Evolutionary conservation across 768 basidiomycete genomes (phyloP).

Genomic region (Podaxis sp.): DNA sequence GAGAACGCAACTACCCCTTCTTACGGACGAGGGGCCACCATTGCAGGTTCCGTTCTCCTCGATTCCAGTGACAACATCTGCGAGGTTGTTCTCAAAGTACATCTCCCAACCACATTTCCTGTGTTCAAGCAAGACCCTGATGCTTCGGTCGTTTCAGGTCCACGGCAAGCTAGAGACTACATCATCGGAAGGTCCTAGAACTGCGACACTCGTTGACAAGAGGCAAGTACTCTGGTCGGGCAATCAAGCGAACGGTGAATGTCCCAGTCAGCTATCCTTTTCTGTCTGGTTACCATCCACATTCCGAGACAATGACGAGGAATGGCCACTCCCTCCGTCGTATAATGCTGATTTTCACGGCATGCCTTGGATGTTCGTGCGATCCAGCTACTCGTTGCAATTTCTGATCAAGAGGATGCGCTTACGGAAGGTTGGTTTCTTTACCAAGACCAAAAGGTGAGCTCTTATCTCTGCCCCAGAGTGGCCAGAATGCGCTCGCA

Average conservation of each 20-base stretch:
- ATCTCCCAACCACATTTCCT: conserved; percentile 8
- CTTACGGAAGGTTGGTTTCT: conserved; percentile 35
- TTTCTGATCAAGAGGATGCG: conserved; percentile 36
- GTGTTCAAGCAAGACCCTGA: not conserved
- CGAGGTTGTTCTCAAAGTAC: conserved; percentile 43
- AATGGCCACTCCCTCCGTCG: conserved; percentile 44
- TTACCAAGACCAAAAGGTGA: conserved; percentile 44
- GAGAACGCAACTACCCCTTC: conserved; percentile 30
- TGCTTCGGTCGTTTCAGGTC: conserved; percentile 25
- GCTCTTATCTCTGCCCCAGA: conserved; percentile 11
- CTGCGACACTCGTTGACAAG: conserved; percentile 27
- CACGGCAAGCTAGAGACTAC: conserved; percentile 37
- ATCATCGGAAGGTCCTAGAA: conserved; percentile 30
- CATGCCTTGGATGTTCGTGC: conserved; percentile 33
- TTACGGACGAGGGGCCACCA: conserved; percentile 38
- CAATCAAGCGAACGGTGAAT: conserved; percentile 11
- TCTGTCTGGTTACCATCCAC: conserved; percentile 38
- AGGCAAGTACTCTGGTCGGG: conserved; percentile 32
- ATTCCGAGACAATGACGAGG: conserved; percentile 32
- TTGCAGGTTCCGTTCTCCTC: conserved; percentile 41
- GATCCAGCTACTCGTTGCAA: conserved; percentile 41
- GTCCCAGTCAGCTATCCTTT: conserved; percentile 37
- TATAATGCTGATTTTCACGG: conserved; percentile 29
- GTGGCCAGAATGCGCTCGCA: not conserved
- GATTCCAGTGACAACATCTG: conserved; percentile 33